Evolutionary conservation across 2,329 filamentous ascomycete genomes (phyloP).

Genomic region (Huntiella decipiens): DNA sequence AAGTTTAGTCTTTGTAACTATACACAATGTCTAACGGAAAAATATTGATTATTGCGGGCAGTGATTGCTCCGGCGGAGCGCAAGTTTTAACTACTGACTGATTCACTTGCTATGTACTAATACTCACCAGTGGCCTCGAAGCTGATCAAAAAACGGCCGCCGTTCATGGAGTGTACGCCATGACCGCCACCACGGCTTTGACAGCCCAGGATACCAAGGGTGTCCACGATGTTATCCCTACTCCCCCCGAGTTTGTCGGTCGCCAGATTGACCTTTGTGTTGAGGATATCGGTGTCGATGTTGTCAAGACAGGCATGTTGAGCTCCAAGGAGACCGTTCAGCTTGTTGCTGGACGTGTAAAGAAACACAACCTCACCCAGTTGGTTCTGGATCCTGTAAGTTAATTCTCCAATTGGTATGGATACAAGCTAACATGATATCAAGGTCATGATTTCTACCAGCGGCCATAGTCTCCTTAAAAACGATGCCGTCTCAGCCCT

Average conservation of each 20-base stretch:
- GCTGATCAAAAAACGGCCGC: constrained; percentile 91
- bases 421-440: neutral
- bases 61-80: constrained; percentile 83
- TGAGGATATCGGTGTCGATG: constrained; percentile 69
- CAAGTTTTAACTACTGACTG: constrained; percentile 21
- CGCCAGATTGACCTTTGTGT: constrained; percentile 75
- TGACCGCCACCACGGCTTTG: constrained; percentile 85
- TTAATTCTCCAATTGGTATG: neutral
- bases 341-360: constrained; percentile 18
- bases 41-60: constrained; percentile 70
- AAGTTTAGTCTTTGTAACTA: too few relatives aligned
- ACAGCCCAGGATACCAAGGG: constrained; percentile 91
- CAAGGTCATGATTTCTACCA: constrained; percentile 82
- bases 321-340: constrained; percentile 21
- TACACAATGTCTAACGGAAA: constrained; percentile 19
- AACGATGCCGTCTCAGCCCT: constrained; percentile 43
- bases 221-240: constrained; percentile 61
- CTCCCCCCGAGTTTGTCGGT: constrained; percentile 58
- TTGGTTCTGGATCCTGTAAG: constrained; percentile 23
- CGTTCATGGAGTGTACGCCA: constrained; percentile 82
- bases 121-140: constrained; percentile 54
- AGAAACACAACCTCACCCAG: constrained; percentile 11
- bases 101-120: constrained; percentile 2
- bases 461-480: constrained; percentile 51
- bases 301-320: constrained; percentile 59